phyloP scores from a whole-genome alignment of 1,284 basidiomycete species.

The Ceratobasidium sp. region DNA sequence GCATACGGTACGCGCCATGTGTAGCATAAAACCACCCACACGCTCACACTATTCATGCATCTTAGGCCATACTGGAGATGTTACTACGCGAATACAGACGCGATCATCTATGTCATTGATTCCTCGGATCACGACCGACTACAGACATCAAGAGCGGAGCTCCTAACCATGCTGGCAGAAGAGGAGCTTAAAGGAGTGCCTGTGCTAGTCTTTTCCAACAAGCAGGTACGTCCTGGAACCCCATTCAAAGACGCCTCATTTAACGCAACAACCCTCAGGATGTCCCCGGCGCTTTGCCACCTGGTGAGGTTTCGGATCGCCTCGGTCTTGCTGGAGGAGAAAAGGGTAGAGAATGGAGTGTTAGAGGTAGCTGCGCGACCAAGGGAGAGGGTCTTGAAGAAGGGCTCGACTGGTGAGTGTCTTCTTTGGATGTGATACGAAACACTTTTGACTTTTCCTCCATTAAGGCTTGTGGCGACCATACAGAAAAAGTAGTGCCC shows the following conservation, averaged over 20 bases:
- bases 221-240: conserved; percentile 65
- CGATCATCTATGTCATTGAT: conserved; percentile 98
- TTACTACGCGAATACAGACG: conserved; percentile 96
- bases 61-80: conserved; percentile 97
- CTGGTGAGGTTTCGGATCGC: conserved; percentile 92
- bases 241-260: neutral
- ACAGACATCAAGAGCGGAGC: conserved; percentile 89
- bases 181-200: conserved; percentile 96
- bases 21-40: neutral
- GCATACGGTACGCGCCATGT: conserved; percentile 80
- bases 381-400: conserved; percentile 98
- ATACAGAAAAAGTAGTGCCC: conserved; percentile 78
- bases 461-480: conserved; percentile 76
- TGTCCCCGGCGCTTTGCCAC: conserved; percentile 83
- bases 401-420: conserved; percentile 80
- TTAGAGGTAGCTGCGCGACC: conserved; percentile 93
- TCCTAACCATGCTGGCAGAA: conserved; percentile 96
- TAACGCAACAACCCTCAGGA: conserved; percentile 66
- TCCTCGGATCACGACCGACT: conserved; percentile 90
- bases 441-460: neutral
- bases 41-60: neutral
- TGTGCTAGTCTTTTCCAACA: conserved; percentile 97
- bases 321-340: conserved; percentile 93
- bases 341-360: conserved; percentile 97
- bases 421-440: neutral